Evolutionary conservation across 495 filamentous ascomycete species (phyloP).

Genomic region (Penicillium cinerascens): DNA sequence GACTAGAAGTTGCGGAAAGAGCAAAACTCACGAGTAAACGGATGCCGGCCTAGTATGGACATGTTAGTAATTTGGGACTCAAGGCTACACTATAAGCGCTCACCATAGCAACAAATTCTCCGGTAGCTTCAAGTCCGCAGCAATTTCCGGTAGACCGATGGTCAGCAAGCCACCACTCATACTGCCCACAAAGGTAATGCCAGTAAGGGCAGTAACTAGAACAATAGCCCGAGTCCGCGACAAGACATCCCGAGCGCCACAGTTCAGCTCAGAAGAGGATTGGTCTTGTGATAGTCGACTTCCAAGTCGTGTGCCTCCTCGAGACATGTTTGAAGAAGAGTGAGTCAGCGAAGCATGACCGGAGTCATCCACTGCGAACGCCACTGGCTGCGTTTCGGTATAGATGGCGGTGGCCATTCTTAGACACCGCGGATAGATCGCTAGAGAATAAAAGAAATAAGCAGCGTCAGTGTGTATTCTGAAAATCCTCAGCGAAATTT

Average conservation of each 20-base stretch:
- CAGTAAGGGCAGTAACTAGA: conserved; percentile 15
- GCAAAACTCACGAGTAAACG: conserved; percentile 19
- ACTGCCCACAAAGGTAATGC: conserved; percentile 21
- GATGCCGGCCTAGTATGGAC: conserved; percentile 15
- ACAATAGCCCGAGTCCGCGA: conserved; percentile 14
- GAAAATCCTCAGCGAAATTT: neutral
- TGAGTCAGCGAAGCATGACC: neutral
- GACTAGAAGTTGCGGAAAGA: neutral
- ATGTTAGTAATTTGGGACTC: neutral
- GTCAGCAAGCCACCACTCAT: conserved; percentile 22
- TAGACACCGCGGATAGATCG: neutral
- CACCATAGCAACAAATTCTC: conserved; percentile 22
- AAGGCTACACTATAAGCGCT: neutral
- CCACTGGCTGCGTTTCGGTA: neutral
- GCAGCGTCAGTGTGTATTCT: neutral
- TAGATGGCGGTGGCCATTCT: conserved; percentile 2
- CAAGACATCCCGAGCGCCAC: neutral
- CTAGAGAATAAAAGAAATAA: neutral
- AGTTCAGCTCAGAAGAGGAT: neutral
- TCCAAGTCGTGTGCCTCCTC: neutral
- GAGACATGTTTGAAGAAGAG: conserved; percentile 1
- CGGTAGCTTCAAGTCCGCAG: conserved; percentile 15
- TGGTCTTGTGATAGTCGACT: neutral
- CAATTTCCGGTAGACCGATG: conserved; percentile 18
- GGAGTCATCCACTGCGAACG: conserved; percentile 4